Evolutionary conservation across 2,329 filamentous ascomycete species (phyloP).

Genomic region (Thelonectria blattea): DNA sequence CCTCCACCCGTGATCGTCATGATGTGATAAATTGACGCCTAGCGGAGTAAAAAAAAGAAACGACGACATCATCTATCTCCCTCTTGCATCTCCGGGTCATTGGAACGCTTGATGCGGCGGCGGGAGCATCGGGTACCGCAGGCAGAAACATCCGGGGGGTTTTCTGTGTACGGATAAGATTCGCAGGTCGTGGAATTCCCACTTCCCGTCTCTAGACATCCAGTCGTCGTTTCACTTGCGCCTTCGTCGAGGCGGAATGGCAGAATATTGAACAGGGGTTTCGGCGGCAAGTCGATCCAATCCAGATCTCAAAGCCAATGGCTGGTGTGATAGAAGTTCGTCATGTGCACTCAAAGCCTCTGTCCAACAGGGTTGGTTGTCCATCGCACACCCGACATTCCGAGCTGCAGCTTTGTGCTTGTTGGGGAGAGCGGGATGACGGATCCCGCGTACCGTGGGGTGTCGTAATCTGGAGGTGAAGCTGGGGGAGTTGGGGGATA

Average conservation of each 20-base stretch:
- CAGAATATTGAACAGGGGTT: neutral
- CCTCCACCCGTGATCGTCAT: slow-evolving; percentile 9
- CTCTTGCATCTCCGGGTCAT: neutral
- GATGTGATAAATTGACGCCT: slow-evolving; percentile 9
- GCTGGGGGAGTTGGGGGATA: slow-evolving; percentile 3
- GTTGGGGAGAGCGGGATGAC: neutral
- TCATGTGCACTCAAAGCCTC: neutral
- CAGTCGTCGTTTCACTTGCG: slow-evolving; percentile 2
- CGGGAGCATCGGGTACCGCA: neutral
- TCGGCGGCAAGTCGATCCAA: slow-evolving; percentile 13
- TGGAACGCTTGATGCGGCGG: neutral
- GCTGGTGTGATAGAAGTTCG: neutral
- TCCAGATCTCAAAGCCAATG: slow-evolving; percentile 9
- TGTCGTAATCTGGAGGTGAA: neutral
- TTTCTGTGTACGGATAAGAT: neutral
- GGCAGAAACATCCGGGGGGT: neutral
- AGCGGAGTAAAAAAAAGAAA: neutral
- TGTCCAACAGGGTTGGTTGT: slow-evolving; percentile 1
- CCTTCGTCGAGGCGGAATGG: neutral
- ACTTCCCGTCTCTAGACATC: slow-evolving; percentile 2
- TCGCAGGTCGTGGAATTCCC: neutral
- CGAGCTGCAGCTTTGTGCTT: neutral
- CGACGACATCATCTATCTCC: neutral
- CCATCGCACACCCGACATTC: neutral
- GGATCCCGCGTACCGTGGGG: slow-evolving; percentile 14